Conservation (phyloP, 768 basidiomycete genomes). For the Suillus placidus region DNA sequence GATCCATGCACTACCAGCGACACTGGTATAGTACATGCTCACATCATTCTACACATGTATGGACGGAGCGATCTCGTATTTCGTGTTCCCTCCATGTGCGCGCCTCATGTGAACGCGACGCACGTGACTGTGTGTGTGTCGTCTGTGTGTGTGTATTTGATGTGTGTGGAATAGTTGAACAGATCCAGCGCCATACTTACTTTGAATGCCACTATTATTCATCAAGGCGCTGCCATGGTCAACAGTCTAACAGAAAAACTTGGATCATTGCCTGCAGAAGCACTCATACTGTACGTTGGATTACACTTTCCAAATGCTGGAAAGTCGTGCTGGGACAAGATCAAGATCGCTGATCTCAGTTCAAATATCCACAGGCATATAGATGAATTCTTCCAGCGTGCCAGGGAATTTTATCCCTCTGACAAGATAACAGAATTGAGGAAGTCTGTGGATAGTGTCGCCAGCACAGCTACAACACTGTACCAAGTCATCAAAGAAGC, state of each 20-base stretch:
- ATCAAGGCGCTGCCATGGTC: not conserved
- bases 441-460: not conserved
- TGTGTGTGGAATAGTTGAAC: too few relatives aligned
- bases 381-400: not conserved
- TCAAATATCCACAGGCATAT: not conserved
- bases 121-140: too few relatives aligned
- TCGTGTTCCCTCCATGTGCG: too few relatives aligned
- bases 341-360: not conserved
- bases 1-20: too few relatives aligned
- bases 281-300: not conserved
- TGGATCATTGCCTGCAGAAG: not conserved
- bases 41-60: too few relatives aligned
- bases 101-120: too few relatives aligned
- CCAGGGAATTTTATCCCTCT: not conserved
- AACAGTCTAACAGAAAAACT: not conserved
- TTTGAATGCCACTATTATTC: too few relatives aligned
- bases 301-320: not conserved
- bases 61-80: too few relatives aligned
- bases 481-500: not conserved
- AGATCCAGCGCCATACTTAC: too few relatives aligned
- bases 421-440: not conserved
- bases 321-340: not conserved
- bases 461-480: not conserved
- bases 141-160: too few relatives aligned
- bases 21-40: too few relatives aligned